Base-by-base conservation (phyloP, 1,284 basidiomycete species). In the Bjerkandera adusta region DNA sequence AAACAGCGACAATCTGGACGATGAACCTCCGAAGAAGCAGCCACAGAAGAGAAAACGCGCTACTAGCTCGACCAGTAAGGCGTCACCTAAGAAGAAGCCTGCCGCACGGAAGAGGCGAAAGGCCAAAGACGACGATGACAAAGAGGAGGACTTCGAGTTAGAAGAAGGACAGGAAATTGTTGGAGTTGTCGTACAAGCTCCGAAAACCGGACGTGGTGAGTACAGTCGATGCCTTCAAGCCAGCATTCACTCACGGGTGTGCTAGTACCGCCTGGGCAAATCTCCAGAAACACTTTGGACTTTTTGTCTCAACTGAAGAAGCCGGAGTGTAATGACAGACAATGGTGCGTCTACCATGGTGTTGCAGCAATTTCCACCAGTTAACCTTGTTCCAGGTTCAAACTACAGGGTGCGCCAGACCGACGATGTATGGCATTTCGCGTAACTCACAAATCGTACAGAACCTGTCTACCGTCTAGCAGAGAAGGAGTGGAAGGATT, bases 401-500 rank as follows among this genome's bases (percentile, higher is more conserved):
- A 83, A 61, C 65, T 89, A 7, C 77, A 86, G 55, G 85, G 86
- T 85, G 62, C 4, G 52, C 36, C 16, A 48, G 25, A 45, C 13
- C 37, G 21, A 25, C 21, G 48, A 29, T 26, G 29, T 35, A 25
- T 37, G 30, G 39, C 20, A 35, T 36, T 21, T 48, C 15, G n/a
- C 21, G 24, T 3, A 12, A 11, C 12, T 46, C 5, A 34, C 16
- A 27, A 7, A 12, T 25, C 15, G 33, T 36, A 20, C 59, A 90
- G 92, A 95, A 56, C 87, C 88, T 1, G 79, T 92, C 1, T 94
- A 85, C 59, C 77, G 92, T 10, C 74, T 77, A 30, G 89, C 89
- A 0, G 92, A 95, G 63, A 79, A 83, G 57, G 92, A 97, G 64
- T 96, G 88, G 83, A 86, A 87, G 61, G 81, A 77, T 37, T 97